Evolutionary conservation across 352 stramenopile species (phyloP), one percentile per base, ranked within the genome.

Genomic region (Phytophthora lateralis): DNA sequence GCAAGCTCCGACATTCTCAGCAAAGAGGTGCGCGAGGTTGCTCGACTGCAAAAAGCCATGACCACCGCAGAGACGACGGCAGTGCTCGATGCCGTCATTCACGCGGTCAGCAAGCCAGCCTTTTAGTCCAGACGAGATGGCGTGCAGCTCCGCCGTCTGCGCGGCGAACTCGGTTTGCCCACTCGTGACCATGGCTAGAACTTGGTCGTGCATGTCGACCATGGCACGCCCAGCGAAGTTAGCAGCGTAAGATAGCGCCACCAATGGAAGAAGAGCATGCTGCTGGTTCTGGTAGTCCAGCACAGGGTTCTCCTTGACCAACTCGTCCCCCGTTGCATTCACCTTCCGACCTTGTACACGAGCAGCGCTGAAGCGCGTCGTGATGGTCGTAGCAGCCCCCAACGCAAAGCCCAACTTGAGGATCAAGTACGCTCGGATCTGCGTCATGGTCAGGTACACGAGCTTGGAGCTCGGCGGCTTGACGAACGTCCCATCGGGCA

Each of bases 401-500:
- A 65, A 42, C 6, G 60, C 17, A 32, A 69, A 66, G 18, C 62
- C 65, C 42, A 70, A 11, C n/a, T 70, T 65, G 5, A 66, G 18
- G 20, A 70, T 65, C 42, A 70, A 52, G 44, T 70, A 67, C 21
- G 74, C 72, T 35, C 78, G 71, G 3, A 85, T 63, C 3, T 75
- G 56, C 1, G 79, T 71, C 75, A 84, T 84, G 12, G 78, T 88
- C 3, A 88, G 43, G 53, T 88, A 88, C 55, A 85, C 69, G 15
- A 89, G 62, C 63, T 87, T 86, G 63, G 84, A 75, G 47, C 63
- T 85, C 66, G 76, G 74, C 5, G 78, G 72, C 66, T 81, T 76
- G 24, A 83, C 44, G 35, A 78, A 88, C 42, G 68, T 82, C 21
- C 81, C 81, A 39, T 90, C 73, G 0, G 71, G 59, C 10, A 78